phyloP scores from a whole-genome alignment of 2,329 filamentous ascomycete species.

The Metarhizium album region DNA sequence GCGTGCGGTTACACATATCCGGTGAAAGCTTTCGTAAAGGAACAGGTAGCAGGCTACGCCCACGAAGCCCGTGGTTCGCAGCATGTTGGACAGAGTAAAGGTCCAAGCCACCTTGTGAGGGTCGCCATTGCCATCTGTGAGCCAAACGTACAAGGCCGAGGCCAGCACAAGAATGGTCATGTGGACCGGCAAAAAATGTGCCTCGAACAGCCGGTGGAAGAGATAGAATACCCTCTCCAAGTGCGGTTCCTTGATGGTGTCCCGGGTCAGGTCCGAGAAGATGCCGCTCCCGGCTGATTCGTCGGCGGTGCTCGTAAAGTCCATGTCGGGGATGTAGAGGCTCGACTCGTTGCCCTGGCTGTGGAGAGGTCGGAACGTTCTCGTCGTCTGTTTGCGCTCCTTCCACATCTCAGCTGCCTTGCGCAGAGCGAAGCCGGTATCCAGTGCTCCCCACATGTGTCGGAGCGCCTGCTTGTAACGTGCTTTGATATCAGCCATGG shows the following conservation, averaged over 20 bases:
- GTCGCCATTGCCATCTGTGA: slow-evolving; percentile 40
- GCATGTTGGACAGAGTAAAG: slow-evolving; percentile 46
- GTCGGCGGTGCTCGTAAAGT: slow-evolving; percentile 29
- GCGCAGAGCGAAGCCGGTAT: slow-evolving; percentile 54
- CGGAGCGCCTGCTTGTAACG: slow-evolving; percentile 62
- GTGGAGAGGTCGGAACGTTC: slow-evolving; percentile 46
- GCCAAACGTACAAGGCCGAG: slow-evolving; percentile 48
- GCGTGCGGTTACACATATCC: slow-evolving; percentile 46
- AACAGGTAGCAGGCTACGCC: slow-evolving; percentile 52
- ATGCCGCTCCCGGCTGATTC: slow-evolving; percentile 36
- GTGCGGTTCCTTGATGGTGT: slow-evolving; percentile 38
- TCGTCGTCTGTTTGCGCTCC: slow-evolving; percentile 44
- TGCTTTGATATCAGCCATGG: slow-evolving; percentile 47
- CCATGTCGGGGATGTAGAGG: slow-evolving; percentile 36
- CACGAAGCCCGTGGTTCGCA: slow-evolving; percentile 52
- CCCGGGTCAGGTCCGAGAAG: slow-evolving; percentile 43
- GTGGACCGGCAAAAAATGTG: slow-evolving; percentile 61
- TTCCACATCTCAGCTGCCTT: slow-evolving; percentile 47
- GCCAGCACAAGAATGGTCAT: slow-evolving; percentile 53
- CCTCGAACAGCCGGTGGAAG: slow-evolving; percentile 60
- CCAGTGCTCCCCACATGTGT: slow-evolving; percentile 67
- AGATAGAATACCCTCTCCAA: slow-evolving; percentile 48
- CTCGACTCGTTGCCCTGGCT: slow-evolving; percentile 33
- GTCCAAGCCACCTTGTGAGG: slow-evolving; percentile 46
- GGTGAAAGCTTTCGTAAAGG: slow-evolving; percentile 59